Percentiles rank a stretch among this genome's conserved stretches.
Evolutionary conservation across 2,329 filamentous ascomycete genomes (phyloP).

Genomic region (Arthroderma uncinatum): DNA sequence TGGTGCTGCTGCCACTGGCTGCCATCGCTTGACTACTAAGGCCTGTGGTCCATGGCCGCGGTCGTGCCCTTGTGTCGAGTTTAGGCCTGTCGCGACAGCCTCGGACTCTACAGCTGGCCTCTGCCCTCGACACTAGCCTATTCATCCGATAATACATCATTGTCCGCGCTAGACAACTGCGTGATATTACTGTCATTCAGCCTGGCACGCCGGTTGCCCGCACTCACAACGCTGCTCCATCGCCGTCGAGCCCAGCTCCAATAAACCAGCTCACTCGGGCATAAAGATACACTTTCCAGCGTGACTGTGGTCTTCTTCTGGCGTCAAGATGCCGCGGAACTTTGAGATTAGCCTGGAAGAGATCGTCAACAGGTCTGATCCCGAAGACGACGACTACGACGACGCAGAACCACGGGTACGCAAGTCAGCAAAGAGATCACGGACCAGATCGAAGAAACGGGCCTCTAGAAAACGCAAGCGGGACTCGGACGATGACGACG

Average conservation of each 20-base stretch:
- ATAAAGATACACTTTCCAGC: neutral
- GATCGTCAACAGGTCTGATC: neutral
- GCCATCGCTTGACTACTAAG: neutral
- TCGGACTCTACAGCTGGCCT: neutral
- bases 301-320: neutral
- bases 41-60: neutral
- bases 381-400: slow-evolving; percentile 36
- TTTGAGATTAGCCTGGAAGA: neutral
- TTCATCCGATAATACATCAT: neutral
- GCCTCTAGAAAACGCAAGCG: slow-evolving; percentile 27
- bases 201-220: neutral
- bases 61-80: neutral
- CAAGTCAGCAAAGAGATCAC: slow-evolving; percentile 21
- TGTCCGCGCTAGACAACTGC: neutral
- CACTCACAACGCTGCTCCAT: neutral
- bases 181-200: neutral
- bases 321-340: neutral
- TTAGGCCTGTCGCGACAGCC: neutral
- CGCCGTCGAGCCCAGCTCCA: neutral
- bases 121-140: neutral
- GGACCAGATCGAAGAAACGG: slow-evolving; percentile 24
- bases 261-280: too few relatives aligned
- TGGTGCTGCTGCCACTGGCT: neutral
- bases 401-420: slow-evolving; percentile 23
- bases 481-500: slow-evolving; percentile 31